Base-by-base conservation (phyloP, 208 protist genomes). In the Wallacemonas sp. region DNA sequence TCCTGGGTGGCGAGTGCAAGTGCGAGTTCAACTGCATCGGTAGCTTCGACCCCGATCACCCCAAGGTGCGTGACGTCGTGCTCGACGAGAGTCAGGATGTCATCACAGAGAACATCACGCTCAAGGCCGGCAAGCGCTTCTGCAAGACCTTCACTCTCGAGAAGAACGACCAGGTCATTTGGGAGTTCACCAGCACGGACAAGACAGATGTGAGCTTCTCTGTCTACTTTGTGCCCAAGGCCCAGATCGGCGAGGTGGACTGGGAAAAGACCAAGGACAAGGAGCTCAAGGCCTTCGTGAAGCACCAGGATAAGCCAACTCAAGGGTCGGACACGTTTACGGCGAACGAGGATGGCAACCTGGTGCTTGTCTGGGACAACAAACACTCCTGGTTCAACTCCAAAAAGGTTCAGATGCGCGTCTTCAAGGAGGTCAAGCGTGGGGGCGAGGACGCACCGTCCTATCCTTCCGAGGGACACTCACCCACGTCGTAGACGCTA, bases 321-420 rank as follows among this genome's bases (percentile, higher is more conserved):
- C 11, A 78, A 21, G 79, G 78, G 17, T 66, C 80, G 0, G 80
- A 89, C 49, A 60, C 41, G 30, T 92, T 72, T 69, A 71, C 52
- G 33, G 82, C 83, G 8, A 56, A 61, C 12, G 70, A 86, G 61
- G 78, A 74, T 34, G 87, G 87, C 19, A 75, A 69, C n/a, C 56
- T 89, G 34, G 62, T 80, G 32, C 70, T 93, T 0, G 34, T 79
- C 23, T 90, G 82, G 81, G 80, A 90, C 61, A 93, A 90, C 71
- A 82, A 58, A 5, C 47, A 54, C 24, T 57, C 81, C 26, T 81
- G 85, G 72, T 72, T 84, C 46, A 65, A 71, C 32, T 49, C 64
- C 41, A 82, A 83, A 34, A 70, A 58, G 12, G 54, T 93, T 16
- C 87, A 93, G 58, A 79, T 88, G 75, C 68, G 71, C 9, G 76